Conservation (phyloP, 805 yeast species). For the Kazachstania martiniae region DNA sequence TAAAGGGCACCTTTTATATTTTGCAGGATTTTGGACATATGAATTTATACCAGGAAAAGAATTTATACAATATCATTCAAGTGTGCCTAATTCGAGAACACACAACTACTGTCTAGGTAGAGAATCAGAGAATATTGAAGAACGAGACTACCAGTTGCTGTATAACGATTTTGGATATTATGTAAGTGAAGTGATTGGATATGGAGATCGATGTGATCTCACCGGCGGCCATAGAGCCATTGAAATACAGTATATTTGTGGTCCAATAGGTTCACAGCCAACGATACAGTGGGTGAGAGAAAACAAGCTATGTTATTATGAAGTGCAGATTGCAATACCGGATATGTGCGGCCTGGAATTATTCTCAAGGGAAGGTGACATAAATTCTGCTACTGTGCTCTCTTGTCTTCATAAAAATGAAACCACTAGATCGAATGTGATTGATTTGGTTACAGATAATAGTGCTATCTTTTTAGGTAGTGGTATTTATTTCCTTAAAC, state of each 20-base stretch:
- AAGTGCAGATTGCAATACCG: conserved; percentile 40
- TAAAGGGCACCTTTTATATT: conserved; percentile 10
- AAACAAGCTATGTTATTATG: conserved; percentile 46
- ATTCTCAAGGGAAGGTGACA: conserved; percentile 17
- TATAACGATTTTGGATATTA: conserved; percentile 29
- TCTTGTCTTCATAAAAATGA: conserved; percentile 7
- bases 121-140: conserved; percentile 14
- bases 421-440: conserved; percentile 1
- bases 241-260: conserved; percentile 49
- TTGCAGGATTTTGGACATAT: conserved; percentile 44
- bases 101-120: conserved; percentile 14
- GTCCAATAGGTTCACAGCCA: conserved; percentile 19
- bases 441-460: conserved; percentile 12
- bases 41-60: conserved; percentile 39
- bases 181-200: conserved; percentile 27
- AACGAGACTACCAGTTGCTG: conserved; percentile 21
- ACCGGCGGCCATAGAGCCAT: conserved; percentile 41
- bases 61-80: conserved; percentile 38
- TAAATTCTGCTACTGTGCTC: conserved; percentile 12
- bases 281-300: conserved; percentile 36
- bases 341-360: conserved; percentile 34
- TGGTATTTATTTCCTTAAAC: conserved; percentile 17
- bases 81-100: conserved; percentile 2
- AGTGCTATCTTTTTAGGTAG: conserved; percentile 20
- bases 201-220: conserved; percentile 52